Evolutionary conservation across 257 asterid species (phyloP).

Genomic region (Linaria vulgaris): DNA sequence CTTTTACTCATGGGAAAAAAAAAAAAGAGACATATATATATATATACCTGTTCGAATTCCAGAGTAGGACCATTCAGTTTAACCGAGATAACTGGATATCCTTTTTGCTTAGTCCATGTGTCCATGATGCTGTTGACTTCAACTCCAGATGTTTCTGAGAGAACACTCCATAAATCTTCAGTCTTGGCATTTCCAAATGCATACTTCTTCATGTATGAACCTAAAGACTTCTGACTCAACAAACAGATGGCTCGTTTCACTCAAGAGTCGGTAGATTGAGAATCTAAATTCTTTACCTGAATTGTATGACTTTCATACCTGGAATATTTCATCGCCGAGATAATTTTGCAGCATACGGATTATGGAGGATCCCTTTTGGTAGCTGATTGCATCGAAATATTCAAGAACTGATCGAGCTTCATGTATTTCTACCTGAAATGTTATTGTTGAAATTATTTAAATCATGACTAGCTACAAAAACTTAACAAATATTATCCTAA

Average conservation of each 20-base stretch:
- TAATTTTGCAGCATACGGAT: slow-evolving; percentile 40
- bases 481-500: not conserved
- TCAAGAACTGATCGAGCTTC: slow-evolving; percentile 41
- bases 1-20: not conserved
- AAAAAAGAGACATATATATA: not conserved
- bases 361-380: slow-evolving; percentile 39
- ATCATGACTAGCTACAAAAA: not conserved
- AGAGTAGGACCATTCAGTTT: slow-evolving; percentile 26
- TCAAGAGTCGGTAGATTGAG: not conserved
- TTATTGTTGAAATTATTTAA: not conserved
- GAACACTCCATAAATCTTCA: slow-evolving; percentile 46
- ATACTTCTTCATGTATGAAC: slow-evolving; percentile 38
- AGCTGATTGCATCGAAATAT: slow-evolving; percentile 44
- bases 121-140: slow-evolving; percentile 38
- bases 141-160: slow-evolving; percentile 40
- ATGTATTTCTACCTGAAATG: slow-evolving; percentile 37
- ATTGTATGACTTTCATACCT: slow-evolving; percentile 24
- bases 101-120: slow-evolving; percentile 45
- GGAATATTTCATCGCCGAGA: slow-evolving; percentile 46
- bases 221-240: slow-evolving; percentile 37
- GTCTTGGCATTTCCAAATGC: slow-evolving; percentile 42
- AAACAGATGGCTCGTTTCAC: slow-evolving; percentile 8
- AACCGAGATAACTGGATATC: slow-evolving; percentile 43
- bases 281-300: not conserved
- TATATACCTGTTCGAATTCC: slow-evolving; percentile 40